Percentiles rank a stretch among this genome's conserved stretches.
These are phyloP conservation scores for Podila horticola DNA, from an alignment of 192 early-diverging fungal species.

Conservation along the genomic window DNA sequence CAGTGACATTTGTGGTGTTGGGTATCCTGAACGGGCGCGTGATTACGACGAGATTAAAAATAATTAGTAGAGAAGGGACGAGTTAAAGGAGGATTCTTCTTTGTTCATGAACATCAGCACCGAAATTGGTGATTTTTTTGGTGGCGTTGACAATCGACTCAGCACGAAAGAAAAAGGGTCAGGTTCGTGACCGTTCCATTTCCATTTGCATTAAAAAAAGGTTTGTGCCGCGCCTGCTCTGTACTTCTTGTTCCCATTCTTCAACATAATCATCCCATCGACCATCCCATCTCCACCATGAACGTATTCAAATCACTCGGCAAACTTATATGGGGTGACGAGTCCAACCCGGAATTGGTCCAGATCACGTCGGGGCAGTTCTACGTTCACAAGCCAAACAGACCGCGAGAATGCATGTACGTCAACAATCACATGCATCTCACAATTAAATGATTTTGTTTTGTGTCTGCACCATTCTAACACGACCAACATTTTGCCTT, in stretches of 20 bases:
- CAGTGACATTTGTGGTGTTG: slow-evolving; percentile 11
- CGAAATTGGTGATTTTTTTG: slow-evolving; percentile 3
- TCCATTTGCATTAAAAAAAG: too few species aligned
- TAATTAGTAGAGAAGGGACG: neutral
- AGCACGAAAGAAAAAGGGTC: neutral
- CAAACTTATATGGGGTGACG: slow-evolving; percentile 73
- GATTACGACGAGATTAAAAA: neutral
- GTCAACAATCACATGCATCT: neutral
- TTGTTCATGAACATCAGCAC: slow-evolving; percentile 6
- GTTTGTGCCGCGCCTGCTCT: neutral
- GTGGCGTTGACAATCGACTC: neutral
- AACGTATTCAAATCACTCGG: slow-evolving; percentile 73
- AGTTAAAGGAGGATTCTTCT: too few species aligned
- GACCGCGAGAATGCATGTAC: slow-evolving; percentile 62
- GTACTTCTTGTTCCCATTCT: neutral
- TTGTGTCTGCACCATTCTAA: neutral
- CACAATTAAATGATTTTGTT: neutral
- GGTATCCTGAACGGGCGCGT: neutral
- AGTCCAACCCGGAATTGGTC: slow-evolving; percentile 61
- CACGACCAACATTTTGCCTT: neutral
- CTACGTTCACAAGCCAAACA: slow-evolving; percentile 64
- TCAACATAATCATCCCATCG: neutral
- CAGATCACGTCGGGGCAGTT: slow-evolving; percentile 72
- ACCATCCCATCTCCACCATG: slow-evolving; percentile 51
- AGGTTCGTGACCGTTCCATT: too few species aligned